phyloP scores from a whole-genome alignment of 371 early-diverging fungal genomes.

The Mortierella sp. region DNA sequence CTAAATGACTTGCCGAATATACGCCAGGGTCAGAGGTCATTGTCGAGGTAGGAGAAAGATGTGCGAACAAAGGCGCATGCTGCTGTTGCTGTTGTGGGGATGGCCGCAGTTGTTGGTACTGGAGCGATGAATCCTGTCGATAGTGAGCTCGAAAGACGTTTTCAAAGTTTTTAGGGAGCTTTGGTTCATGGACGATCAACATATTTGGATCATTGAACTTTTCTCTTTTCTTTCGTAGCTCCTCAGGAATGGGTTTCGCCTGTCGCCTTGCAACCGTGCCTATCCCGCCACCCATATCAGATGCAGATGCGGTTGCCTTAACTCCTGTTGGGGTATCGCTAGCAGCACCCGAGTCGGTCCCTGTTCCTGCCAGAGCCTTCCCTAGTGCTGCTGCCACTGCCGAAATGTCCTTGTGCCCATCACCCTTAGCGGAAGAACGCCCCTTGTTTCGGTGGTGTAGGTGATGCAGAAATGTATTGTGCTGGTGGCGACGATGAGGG shows the following conservation, averaged over 20 bases:
- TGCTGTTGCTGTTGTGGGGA: constrained; percentile 2
- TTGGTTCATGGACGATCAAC: not conserved
- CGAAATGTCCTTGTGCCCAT: too few relatives aligned
- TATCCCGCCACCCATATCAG: too few relatives aligned
- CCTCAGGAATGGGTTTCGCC: too few relatives aligned
- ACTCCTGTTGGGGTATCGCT: too few relatives aligned
- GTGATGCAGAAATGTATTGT: constrained; percentile 10
- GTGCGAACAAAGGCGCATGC: constrained; percentile 5
- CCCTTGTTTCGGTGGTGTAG: constrained; percentile 9
- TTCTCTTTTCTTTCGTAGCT: too few relatives aligned
- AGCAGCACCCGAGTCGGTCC: too few relatives aligned
- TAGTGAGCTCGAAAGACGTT: not conserved
- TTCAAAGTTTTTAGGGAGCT: not conserved
- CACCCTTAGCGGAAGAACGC: too few relatives aligned
- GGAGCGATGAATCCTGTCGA: not conserved
- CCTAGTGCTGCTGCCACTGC: too few relatives aligned
- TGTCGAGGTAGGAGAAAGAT: constrained; percentile 19
- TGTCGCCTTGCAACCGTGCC: too few relatives aligned
- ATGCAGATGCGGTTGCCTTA: too few relatives aligned
- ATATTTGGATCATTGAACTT: constrained; percentile 9
- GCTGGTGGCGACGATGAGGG: constrained; percentile 8
- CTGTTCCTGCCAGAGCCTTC: too few relatives aligned
- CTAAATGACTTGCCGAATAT: too few relatives aligned
- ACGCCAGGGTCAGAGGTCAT: constrained; percentile 1
- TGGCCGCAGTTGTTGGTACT: constrained; percentile 2